A percentile compares a stretch with the other conserved stretches of the same genome.
These are phyloP conservation scores for Anisodus acutangulus DNA, from an alignment of 257 asterid species.

Conservation along the genomic window DNA sequence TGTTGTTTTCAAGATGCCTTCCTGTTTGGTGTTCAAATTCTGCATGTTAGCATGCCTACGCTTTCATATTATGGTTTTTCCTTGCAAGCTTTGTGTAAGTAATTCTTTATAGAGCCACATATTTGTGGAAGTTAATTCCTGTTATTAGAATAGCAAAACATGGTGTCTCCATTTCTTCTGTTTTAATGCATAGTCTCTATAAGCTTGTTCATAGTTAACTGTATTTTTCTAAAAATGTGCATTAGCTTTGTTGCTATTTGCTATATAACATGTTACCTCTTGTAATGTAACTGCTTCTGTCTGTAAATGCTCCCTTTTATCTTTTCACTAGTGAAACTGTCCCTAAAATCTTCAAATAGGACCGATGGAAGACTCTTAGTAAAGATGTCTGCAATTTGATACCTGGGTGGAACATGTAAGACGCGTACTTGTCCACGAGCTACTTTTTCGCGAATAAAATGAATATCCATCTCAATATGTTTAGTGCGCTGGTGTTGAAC, in stretches of 20 bases:
- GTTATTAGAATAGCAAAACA: not conserved
- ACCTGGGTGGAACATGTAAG: too few species aligned
- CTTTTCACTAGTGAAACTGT: too few species aligned
- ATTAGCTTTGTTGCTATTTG: not conserved
- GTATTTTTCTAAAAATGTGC: not conserved
- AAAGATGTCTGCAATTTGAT: too few species aligned
- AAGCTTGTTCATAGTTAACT: not conserved
- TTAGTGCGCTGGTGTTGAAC: too few species aligned
- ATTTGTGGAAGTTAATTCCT: not conserved
- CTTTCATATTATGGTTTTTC: not conserved
- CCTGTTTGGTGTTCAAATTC: not conserved
- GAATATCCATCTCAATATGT: too few species aligned
- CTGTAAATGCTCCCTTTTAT: not conserved
- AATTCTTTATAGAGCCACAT: not conserved
- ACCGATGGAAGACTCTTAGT: too few species aligned
- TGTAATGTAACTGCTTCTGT: not conserved
- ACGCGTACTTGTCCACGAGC: too few species aligned
- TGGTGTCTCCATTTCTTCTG: not conserved
- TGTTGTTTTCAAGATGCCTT: not conserved
- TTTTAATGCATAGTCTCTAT: conserved; percentile 6
- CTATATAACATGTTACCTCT: not conserved
- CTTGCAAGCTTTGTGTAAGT: conserved; percentile 2
- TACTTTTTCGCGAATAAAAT: too few species aligned
- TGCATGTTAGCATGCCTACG: not conserved
- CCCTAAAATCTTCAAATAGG: too few species aligned